Evolutionary conservation across 2,329 filamentous ascomycete species (phyloP), one percentile per base, ranked within the genome.

Genomic region (Penicillium sp.): DNA sequence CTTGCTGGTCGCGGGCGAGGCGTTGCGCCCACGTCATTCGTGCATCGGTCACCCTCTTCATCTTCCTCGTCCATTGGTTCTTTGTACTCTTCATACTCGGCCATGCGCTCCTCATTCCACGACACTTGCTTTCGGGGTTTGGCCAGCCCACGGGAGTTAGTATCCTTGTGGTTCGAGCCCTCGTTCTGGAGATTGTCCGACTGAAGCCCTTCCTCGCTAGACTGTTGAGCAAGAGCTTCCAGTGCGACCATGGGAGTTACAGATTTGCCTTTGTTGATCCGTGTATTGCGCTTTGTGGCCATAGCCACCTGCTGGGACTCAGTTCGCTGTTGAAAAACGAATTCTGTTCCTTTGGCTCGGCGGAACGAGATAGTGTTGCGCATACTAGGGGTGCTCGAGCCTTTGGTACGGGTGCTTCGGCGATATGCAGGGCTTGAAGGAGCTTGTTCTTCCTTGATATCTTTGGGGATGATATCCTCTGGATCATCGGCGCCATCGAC

Each of bases 311-410:
- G 65, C 53, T 73, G 71, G 6, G 63, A 61, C 43, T 73, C 70
- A 2, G 70, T 69, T 10, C 64, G 63, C 42, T 72, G 64, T 24
- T 67, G 59, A 47, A 73, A 73, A 26, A 74, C 61, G 45, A 75
- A 74, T 44, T 75, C 72, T 6, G 64, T 72, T 5, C 72, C 72
- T 43, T 69, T 72, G 3, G 71, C 64, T 12, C 72, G 69, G 43
- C 72, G 71, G 19, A 74, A 64, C 4, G 71, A 63, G 43, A 73
- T 69, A 6, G 64, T 64, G 42, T 66, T 70, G 45, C 68, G 69
- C 34, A 67, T 55, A 13, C 57, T 53, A 15, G 63, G 59, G 17
- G 53, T 53, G 24, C 58, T 54, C 6, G 53, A 35, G 55, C 52
- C 52, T 61, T 63, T 60, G 59, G 43, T 56, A 45, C 71, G 64